A percentile compares a stretch with the other conserved stretches of the same genome.
Conservation (phyloP, 2,329 filamentous ascomycete species). For the Calonectria multiphialidica region DNA sequence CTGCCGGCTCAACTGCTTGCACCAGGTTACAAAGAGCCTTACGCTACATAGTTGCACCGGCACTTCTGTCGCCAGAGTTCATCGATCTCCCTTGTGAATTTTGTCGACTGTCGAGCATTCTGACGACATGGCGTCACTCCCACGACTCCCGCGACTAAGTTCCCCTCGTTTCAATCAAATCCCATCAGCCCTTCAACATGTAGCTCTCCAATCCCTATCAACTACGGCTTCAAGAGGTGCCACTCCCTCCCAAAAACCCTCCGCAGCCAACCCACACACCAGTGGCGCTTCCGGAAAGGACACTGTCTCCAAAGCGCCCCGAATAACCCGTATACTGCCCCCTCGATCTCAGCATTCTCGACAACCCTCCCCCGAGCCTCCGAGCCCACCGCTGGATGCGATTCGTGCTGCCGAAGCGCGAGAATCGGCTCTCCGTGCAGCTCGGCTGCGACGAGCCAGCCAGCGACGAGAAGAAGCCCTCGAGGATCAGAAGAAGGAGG, state of each 20-base stretch:
- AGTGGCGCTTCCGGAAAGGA: not conserved
- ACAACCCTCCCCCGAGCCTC: not conserved
- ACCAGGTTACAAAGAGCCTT: not conserved
- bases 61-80: not conserved
- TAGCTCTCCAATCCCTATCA: not conserved
- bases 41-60: no score
- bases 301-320: not conserved
- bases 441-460: slow-evolving; percentile 30
- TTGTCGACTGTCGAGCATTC: not conserved
- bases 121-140: slow-evolving; percentile 1
- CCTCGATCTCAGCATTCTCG: not conserved
- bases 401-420: slow-evolving; percentile 38
- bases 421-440: slow-evolving; percentile 38
- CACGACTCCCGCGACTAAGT: not conserved
- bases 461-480: slow-evolving; percentile 31
- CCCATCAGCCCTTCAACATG: not conserved
- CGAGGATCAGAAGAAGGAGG: slow-evolving; percentile 33
- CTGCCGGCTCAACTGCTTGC: not conserved
- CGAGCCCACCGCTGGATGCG: slow-evolving; percentile 19
- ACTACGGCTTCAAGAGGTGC: not conserved
- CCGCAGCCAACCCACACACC: not conserved
- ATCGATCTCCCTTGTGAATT: not conserved
- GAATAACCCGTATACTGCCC: not conserved
- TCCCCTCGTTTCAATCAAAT: not conserved
- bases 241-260: not conserved